These are phyloP conservation scores for Talaromyces trachyspermus DNA, from an alignment of 495 filamentous ascomycete species.

Conservation along the genomic window DNA sequence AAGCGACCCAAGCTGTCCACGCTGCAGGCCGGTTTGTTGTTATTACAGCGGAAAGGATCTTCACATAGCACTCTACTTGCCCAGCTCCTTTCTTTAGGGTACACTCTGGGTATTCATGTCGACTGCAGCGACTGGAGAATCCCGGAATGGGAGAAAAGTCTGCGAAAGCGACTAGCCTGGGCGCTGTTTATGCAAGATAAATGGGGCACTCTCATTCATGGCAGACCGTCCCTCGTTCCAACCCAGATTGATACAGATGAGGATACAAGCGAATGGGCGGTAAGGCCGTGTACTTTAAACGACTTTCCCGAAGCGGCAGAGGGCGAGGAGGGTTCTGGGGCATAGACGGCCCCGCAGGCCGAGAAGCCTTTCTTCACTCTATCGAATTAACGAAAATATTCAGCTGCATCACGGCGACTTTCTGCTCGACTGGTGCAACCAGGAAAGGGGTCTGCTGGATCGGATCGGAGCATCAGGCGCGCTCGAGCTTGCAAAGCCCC, in stretches of 20 bases:
- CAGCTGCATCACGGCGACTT: slow-evolving; percentile 68
- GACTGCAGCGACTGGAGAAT: slow-evolving; percentile 76
- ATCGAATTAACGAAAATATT: slow-evolving; percentile 68
- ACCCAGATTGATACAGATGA: too few relatives aligned
- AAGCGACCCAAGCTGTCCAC: slow-evolving; percentile 74
- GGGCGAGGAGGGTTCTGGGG: slow-evolving; percentile 48
- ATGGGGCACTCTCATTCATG: slow-evolving; percentile 74
- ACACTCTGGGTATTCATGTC: slow-evolving; percentile 75
- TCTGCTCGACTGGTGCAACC: slow-evolving; percentile 52
- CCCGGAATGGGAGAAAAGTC: slow-evolving; percentile 68
- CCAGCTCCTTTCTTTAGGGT: slow-evolving; percentile 67
- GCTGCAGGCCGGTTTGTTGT: slow-evolving; percentile 68
- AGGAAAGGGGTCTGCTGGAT: slow-evolving; percentile 17
- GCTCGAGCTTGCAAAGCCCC: slow-evolving; percentile 67
- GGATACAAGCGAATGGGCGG: slow-evolving; percentile 73
- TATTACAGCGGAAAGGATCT: slow-evolving; percentile 56
- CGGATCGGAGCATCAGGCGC: slow-evolving; percentile 44
- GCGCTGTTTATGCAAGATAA: slow-evolving; percentile 84
- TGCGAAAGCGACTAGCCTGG: slow-evolving; percentile 75
- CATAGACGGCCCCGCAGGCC: slow-evolving; percentile 52
- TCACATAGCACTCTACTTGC: slow-evolving; percentile 60
- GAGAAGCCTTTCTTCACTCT: slow-evolving; percentile 65
- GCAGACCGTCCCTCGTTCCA: slow-evolving; percentile 70
- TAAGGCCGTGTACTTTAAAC: slow-evolving; percentile 50
- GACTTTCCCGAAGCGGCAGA: slow-evolving; percentile 62